Conservation (phyloP, 768 basidiomycete genomes). For the Collybia nuda region DNA sequence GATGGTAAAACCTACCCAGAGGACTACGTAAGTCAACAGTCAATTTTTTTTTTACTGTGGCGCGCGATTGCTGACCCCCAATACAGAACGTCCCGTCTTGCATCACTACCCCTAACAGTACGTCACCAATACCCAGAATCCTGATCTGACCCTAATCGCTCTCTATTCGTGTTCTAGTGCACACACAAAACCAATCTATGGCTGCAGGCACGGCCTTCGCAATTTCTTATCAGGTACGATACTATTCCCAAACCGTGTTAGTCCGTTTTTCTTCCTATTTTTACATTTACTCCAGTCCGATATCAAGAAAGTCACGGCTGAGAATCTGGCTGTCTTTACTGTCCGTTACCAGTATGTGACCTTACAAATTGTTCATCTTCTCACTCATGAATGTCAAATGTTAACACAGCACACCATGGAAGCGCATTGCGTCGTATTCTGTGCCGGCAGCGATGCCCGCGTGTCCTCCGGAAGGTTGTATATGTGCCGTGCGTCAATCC, state of each 20-base stretch:
- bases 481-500: conserved; percentile 43
- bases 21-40: conserved; percentile 36
- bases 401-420: conserved; percentile 48
- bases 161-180: conserved; percentile 32
- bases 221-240: conserved; percentile 47
- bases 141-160: neutral
- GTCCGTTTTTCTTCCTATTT: neutral
- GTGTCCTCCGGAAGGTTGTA: conserved; percentile 51
- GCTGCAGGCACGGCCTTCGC: conserved; percentile 58
- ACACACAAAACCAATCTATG: conserved; percentile 48
- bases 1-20: conserved; percentile 44
- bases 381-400: neutral
- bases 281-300: conserved; percentile 35
- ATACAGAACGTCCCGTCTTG: conserved; percentile 36
- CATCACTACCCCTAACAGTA: conserved; percentile 49
- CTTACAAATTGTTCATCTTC: neutral
- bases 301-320: conserved; percentile 41
- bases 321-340: conserved; percentile 53
- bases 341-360: conserved; percentile 43
- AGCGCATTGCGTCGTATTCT: conserved; percentile 42
- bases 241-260: neutral
- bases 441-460: conserved; percentile 49
- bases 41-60: neutral
- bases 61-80: neutral
- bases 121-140: conserved; percentile 14